Evolutionary conservation across 495 filamentous ascomycete species (phyloP), one percentile per base, ranked within the genome.

Genomic region (Annulohypoxylon moriforme): DNA sequence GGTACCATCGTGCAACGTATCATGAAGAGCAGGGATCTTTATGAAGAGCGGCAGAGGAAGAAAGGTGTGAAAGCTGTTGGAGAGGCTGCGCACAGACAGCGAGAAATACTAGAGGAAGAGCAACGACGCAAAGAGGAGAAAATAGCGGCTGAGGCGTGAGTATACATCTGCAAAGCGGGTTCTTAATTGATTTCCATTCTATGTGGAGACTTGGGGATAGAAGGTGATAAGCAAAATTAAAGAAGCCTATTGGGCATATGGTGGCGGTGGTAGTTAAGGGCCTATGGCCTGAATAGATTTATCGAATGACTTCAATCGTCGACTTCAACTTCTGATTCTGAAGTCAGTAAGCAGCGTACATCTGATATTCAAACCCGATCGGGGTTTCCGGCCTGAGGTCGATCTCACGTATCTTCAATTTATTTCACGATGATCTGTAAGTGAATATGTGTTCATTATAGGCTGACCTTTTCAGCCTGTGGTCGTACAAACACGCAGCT

Each of bases 1-100:
- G 93, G 89, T 4, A 90, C 94, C 70, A 99, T 99, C 74, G 94
- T 98, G 66, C 87, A 90, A 55, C 84, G 96, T 24, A 99, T 99
- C 73, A 79, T 98, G 80, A 91, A 89, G 76, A 93, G 91, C 71
- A 84, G 94, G 44, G 89, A 89, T 60, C 86, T 91, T 60, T 99
- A 97, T 75, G 94, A 97, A 81, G 96, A 91, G 64, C 85, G 96
- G 60, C 96, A 99, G 83, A 85, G 92, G 68, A 87, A 88, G 69
- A 99, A 98, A 82, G 89, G 93, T 16, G 85, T 91, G 67, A 99
- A 98, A 81, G 90, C 87, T 5, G 81, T 89, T 29, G 85, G 89
- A 0, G 96, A 99, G 77, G 86, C 86, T 16, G 88, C 83, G 11
- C 81, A 86, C 60, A 82, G 81, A 68, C 67, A 79, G 59, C 77